Evolutionary conservation across 495 filamentous ascomycete species (phyloP).

Genomic region (Thermochaetoides thermophila): DNA sequence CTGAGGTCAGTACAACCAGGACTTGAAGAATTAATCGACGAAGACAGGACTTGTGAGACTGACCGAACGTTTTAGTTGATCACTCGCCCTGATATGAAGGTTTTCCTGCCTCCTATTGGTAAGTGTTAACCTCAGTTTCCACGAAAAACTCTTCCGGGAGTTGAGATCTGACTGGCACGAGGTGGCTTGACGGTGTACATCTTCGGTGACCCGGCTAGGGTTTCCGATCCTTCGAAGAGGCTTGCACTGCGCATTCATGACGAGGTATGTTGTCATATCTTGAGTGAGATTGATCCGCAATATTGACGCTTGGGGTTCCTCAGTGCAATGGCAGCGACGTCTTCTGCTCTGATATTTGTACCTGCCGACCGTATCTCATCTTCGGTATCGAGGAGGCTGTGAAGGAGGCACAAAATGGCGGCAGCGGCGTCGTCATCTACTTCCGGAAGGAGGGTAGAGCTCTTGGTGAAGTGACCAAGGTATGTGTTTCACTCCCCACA

Average conservation of each 20-base stretch:
- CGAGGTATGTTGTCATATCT: conserved; percentile 34
- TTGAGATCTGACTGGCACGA: conserved; percentile 19
- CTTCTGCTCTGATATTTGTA: conserved; percentile 97
- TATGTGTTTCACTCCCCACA: conserved; percentile 10
- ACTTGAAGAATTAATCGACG: not conserved
- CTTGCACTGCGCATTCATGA: conserved; percentile 89
- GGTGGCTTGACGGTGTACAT: conserved; percentile 93
- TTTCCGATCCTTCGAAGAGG: conserved; percentile 72
- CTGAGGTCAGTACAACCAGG: conserved; percentile 34
- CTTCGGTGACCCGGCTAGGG: conserved; percentile 87
- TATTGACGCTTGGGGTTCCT: conserved; percentile 4
- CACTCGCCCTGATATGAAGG: conserved; percentile 82
- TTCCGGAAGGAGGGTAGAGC: conserved; percentile 97
- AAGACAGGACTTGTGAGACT: conserved; percentile 5
- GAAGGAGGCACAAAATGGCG: conserved; percentile 87
- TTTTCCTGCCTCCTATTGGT: conserved; percentile 88
- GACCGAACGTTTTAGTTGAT: conserved; percentile 42
- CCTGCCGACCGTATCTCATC: conserved; percentile 89
- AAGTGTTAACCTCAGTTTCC: conserved; percentile 7
- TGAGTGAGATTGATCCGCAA: conserved; percentile 3
- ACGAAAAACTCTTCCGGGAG: not conserved
- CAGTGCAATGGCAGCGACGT: conserved; percentile 92
- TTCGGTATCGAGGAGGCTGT: conserved; percentile 96
- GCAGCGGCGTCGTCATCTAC: conserved; percentile 93
- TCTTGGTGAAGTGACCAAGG: conserved; percentile 93